Evolutionary conservation across 108 stramenopile genomes (phyloP).

Genomic region (Schizochytrium sp.): DNA sequence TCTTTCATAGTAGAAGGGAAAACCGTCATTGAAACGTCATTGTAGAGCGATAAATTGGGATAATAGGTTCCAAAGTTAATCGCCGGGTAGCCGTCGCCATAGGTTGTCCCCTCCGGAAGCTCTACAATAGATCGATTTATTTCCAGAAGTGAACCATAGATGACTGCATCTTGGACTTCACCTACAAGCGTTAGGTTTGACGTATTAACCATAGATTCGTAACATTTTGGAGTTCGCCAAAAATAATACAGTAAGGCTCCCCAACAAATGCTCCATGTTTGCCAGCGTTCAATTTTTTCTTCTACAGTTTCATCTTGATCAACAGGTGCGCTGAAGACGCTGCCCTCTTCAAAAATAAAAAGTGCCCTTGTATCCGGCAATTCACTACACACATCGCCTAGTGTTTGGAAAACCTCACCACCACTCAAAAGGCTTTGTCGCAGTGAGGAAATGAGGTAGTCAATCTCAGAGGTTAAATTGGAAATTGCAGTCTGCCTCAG

Average conservation of each 20-base stretch:
- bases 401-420: no score
- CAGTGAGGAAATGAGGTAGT: no score
- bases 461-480: no score
- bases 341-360: neutral
- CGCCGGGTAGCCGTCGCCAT: no score
- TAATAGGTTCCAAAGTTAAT: no score
- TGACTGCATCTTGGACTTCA: neutral
- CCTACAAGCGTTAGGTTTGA: neutral
- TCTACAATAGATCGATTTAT: neutral
- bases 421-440: no score
- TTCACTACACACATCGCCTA: neutral
- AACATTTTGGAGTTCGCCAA: neutral
- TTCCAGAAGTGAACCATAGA: neutral
- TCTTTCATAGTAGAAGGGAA: no score
- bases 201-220: neutral
- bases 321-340: neutral
- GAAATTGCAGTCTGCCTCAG: no score
- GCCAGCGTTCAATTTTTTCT: neutral
- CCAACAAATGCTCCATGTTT: neutral
- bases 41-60: no score
- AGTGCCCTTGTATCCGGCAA: neutral
- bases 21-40: no score
- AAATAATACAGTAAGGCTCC: neutral
- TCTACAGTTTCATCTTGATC: neutral
- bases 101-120: no score